Evolutionary conservation across 768 basidiomycete genomes (phyloP), one percentile per base, ranked within the genome.

Genomic region (Rhodotorula toruloides): DNA sequence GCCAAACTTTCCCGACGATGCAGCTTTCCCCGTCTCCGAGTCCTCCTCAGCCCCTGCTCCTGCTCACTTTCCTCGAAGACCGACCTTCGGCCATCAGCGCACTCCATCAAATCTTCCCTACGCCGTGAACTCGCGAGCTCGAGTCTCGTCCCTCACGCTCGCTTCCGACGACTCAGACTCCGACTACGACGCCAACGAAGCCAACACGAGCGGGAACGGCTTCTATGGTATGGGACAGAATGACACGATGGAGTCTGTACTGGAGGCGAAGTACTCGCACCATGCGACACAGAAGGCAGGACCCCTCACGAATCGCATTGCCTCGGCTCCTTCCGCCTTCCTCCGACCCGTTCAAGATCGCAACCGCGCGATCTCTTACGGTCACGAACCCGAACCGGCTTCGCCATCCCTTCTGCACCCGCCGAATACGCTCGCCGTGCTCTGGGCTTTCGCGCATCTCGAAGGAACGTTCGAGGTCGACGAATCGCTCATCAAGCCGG

Each of bases 371-470:
- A 31, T 37, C 31, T 58, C 54, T 1, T 31, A 49, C 58, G 17
- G 29, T 39, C 39, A 49, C 27, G 48, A 21, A 7, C 17, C n/a
- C 14, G 29, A 42, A 19, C 54, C 54, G 3, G 48, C 46, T 3
- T n/a, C 37, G 39, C 34, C 37, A 37, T 21, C 48, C 29, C 48
- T 29, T 25, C 36, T 43, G 2, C 66, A 68, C 25, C 70, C 72
- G 3, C 64, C 72, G 6, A 83, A 83, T 63, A 81, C 82, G 0
- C 87, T 91, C 68, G 78, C 89, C 25, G 83, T 92, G 27, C 82
- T 92, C 3, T 92, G 92, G 76, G 85, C 90, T 0, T 92, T 92
- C 71, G 89, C 86, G 0, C 88, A 91, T 63, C 81, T 92, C 39
- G 79, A 83, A 11, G 91, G 91, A 9, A 83, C 84, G 0, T 80